These are phyloP conservation scores for Mollisiaceae sp. DNA, from an alignment of 2,329 filamentous ascomycete species.

Conservation along the genomic window DNA sequence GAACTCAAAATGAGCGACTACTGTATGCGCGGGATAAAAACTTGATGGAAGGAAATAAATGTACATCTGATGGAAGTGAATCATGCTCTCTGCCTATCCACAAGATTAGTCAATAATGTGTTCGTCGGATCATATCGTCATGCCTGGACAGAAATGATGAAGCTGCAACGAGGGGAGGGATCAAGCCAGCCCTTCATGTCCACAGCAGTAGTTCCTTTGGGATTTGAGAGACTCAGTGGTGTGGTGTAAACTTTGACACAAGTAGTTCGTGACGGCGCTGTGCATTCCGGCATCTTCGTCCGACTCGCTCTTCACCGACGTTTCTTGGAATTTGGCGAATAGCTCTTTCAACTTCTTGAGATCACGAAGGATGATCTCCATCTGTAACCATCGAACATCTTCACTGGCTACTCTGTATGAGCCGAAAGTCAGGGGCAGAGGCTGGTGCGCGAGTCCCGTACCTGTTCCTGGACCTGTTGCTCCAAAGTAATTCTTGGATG, in stretches of 20 bases:
- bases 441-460: conserved; percentile 19
- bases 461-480: conserved; percentile 18
- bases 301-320: conserved; percentile 38
- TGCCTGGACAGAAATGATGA: not conserved
- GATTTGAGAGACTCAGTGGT: conserved; percentile 44
- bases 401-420: conserved; percentile 53
- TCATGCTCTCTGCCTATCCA: not conserved
- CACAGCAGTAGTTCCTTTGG: conserved; percentile 15
- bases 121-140: not conserved
- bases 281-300: conserved; percentile 46
- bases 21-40: not conserved
- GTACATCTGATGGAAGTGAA: not conserved
- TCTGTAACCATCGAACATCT: conserved; percentile 53
- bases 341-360: conserved; percentile 54
- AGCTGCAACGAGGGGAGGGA: not conserved
- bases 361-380: conserved; percentile 55
- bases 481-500: conserved; percentile 48
- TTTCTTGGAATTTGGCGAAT: conserved; percentile 51
- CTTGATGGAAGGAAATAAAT: not conserved
- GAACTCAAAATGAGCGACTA: conserved; percentile 6
- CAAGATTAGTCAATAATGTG: not conserved
- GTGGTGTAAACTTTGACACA: conserved; percentile 50
- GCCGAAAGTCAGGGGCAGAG: conserved; percentile 49
- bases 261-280: conserved; percentile 52
- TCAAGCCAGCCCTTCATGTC: conserved; percentile 2